Conservation (phyloP, 495 filamentous ascomycete species). For the Saxispiralis lemnorum region DNA sequence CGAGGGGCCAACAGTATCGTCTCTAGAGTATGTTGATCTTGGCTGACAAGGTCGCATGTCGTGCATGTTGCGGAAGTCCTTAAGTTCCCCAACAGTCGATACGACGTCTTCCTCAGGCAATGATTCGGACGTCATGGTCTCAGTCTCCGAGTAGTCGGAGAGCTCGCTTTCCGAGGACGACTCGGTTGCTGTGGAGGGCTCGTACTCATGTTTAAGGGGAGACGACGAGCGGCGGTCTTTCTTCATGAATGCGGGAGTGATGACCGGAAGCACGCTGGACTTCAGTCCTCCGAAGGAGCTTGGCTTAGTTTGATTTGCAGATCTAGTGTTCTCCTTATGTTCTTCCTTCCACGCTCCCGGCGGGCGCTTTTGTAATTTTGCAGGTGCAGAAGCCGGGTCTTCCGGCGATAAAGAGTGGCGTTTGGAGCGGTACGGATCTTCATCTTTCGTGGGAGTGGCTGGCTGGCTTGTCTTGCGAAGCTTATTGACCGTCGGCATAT, state of each 20-base stretch:
- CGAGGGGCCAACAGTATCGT: slow-evolving; percentile 47
- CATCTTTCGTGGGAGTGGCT: slow-evolving; percentile 16
- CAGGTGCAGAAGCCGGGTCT: slow-evolving; percentile 20
- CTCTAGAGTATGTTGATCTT: slow-evolving; percentile 4
- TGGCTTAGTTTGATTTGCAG: slow-evolving; percentile 12
- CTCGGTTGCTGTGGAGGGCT: slow-evolving; percentile 64
- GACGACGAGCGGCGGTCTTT: slow-evolving; percentile 58
- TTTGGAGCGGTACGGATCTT: slow-evolving; percentile 6
- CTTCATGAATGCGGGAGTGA: slow-evolving; percentile 23
- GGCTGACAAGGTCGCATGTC: neutral
- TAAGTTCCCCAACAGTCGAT: slow-evolving; percentile 13
- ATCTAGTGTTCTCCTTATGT: slow-evolving; percentile 12
- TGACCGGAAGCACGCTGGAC: slow-evolving; percentile 21
- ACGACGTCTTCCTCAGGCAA: slow-evolving; percentile 42
- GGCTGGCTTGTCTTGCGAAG: slow-evolving; percentile 31
- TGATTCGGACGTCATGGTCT: slow-evolving; percentile 26
- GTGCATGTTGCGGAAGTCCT: slow-evolving; percentile 8
- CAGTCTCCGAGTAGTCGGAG: slow-evolving; percentile 16
- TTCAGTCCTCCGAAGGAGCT: slow-evolving; percentile 27
- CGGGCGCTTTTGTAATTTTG: slow-evolving; percentile 22
- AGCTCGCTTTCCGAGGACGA: slow-evolving; percentile 30
- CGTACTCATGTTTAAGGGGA: slow-evolving; percentile 93
- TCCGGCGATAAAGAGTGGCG: neutral
- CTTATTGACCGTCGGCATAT: slow-evolving; percentile 41
- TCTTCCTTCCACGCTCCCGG: slow-evolving; percentile 6